Evolutionary conservation across 2,329 filamentous ascomycete genomes (phyloP).

Genomic region (Dryadomyces quercivorus): DNA sequence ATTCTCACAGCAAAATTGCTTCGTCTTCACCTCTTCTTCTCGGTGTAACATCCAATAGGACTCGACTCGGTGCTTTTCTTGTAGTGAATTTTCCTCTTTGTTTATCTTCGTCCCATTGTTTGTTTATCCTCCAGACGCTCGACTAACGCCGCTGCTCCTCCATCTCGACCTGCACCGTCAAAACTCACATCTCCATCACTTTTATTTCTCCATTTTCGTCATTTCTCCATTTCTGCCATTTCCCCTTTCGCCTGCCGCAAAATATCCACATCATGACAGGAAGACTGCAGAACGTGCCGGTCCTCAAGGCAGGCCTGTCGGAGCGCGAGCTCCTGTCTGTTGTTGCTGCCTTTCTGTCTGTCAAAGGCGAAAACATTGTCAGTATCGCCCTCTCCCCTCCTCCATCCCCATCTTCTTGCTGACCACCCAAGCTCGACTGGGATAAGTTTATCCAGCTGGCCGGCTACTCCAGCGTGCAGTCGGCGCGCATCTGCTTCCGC

Average conservation of each 20-base stretch:
- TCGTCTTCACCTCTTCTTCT: not conserved
- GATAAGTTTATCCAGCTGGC: constrained; percentile 9
- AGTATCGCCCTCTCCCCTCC: not conserved
- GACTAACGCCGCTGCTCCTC: not conserved
- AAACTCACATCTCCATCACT: no score
- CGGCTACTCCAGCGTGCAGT: constrained; percentile 9
- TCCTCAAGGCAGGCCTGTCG: constrained; percentile 4
- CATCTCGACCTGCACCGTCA: not conserved
- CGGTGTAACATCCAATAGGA: no score
- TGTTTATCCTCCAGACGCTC: not conserved
- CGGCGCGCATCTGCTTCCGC: constrained; percentile 40
- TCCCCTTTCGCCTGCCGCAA: not conserved
- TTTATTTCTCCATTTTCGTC: no score
- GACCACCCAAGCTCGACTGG: constrained; percentile 7
- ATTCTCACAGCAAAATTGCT: no score
- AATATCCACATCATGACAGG: not conserved
- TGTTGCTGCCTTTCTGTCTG: constrained; percentile 6
- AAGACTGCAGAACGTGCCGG: not conserved
- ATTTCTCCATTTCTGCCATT: no score
- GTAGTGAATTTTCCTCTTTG: no score
- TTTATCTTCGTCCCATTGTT: not conserved
- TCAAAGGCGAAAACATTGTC: constrained; percentile 1
- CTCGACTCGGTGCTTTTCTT: no score
- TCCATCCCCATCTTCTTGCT: not conserved
- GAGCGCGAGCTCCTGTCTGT: constrained; percentile 9